Evolutionary conservation across 352 stramenopile genomes (phyloP).

Genomic region (Phytophthora nicotianae): DNA sequence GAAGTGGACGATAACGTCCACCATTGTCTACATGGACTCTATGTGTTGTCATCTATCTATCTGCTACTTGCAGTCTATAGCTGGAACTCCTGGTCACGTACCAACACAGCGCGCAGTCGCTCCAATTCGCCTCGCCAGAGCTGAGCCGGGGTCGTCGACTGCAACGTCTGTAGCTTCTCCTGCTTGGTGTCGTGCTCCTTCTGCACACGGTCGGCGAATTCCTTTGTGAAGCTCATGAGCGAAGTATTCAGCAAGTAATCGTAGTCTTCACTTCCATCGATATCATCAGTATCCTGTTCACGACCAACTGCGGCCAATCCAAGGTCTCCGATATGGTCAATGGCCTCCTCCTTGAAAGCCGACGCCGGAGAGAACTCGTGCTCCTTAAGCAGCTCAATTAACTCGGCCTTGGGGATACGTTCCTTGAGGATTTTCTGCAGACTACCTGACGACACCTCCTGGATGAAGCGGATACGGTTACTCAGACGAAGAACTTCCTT

Average conservation of each 20-base stretch:
- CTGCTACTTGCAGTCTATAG: constrained; percentile 14
- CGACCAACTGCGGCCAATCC: constrained; percentile 29
- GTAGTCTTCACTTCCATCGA: constrained; percentile 76
- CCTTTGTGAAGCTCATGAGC: constrained; percentile 97
- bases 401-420: constrained; percentile 63
- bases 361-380: constrained; percentile 56
- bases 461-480: constrained; percentile 98
- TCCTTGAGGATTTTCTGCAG: constrained; percentile 91
- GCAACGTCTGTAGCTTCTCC: constrained; percentile 86
- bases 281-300: constrained; percentile 12
- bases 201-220: constrained; percentile 93
- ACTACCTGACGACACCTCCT: constrained; percentile 93
- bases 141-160: constrained; percentile 79
- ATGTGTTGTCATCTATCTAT: too few species aligned
- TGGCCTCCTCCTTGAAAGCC: constrained; percentile 51
- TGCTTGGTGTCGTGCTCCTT: constrained; percentile 91
- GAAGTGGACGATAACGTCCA: constrained; percentile 14
- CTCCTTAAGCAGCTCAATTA: constrained; percentile 56
- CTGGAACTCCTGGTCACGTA: constrained; percentile 77
- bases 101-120: constrained; percentile 54
- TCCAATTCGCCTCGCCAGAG: constrained; percentile 88
- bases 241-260: constrained; percentile 99
- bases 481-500: constrained; percentile 90
- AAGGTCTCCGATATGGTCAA: constrained; percentile 35
- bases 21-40: constrained; percentile 31